A percentile compares a stretch with the other conserved stretches of the same genome.
These are phyloP conservation scores for Penicillium griseofulvum DNA, from an alignment of 2,329 filamentous ascomycete species.

Conservation along the genomic window DNA sequence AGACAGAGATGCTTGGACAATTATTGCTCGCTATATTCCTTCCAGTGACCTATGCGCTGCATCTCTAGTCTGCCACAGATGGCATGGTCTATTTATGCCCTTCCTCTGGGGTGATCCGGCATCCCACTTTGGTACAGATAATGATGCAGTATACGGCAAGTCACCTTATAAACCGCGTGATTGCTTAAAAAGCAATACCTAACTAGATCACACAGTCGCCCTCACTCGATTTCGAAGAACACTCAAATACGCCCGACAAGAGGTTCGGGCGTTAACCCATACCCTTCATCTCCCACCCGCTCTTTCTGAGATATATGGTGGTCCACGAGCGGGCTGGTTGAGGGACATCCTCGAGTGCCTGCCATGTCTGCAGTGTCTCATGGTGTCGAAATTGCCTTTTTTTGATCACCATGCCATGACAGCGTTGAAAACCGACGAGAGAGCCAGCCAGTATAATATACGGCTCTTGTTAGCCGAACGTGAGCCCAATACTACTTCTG, in stretches of 20 bases:
- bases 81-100: conserved; percentile 59
- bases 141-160: conserved; percentile 58
- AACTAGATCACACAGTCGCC: conserved; percentile 45
- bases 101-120: conserved; percentile 63
- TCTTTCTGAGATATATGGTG: conserved; percentile 60
- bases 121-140: conserved; percentile 60
- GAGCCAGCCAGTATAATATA: conserved; percentile 43
- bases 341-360: conserved; percentile 58
- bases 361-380: conserved; percentile 58
- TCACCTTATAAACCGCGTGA: not conserved
- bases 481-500: conserved; percentile 59
- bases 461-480: conserved; percentile 57
- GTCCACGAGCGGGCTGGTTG: conserved; percentile 59
- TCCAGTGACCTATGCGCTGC: conserved; percentile 57
- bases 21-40: conserved; percentile 57
- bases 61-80: conserved; percentile 56
- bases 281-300: conserved; percentile 61
- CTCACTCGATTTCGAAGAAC: conserved; percentile 59
- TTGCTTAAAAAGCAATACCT: not conserved
- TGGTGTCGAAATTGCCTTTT: conserved; percentile 59
- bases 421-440: conserved; percentile 42
- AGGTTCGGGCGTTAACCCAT: conserved; percentile 57
- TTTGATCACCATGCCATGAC: conserved; percentile 60
- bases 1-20: conserved; percentile 53
- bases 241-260: conserved; percentile 52